Evolutionary conservation across 2,329 filamentous ascomycete genomes (phyloP).

Genomic region (Fusarium subglutinans): DNA sequence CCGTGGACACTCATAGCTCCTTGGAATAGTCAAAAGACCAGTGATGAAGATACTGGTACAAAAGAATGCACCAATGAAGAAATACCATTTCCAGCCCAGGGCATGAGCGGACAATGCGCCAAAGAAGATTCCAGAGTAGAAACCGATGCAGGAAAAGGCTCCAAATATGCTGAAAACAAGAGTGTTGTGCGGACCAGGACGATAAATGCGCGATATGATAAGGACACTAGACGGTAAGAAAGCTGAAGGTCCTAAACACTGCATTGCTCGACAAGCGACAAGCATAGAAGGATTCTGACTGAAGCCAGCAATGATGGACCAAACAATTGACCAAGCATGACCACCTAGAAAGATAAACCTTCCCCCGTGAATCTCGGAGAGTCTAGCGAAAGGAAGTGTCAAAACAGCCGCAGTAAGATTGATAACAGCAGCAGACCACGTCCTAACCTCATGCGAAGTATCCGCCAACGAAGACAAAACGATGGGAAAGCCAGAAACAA

Average conservation of each 20-base stretch:
- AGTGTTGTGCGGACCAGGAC: conserved; percentile 77
- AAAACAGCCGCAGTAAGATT: conserved; percentile 66
- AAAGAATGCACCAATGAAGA: conserved; percentile 67
- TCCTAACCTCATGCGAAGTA: conserved; percentile 65
- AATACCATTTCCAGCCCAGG: conserved; percentile 74
- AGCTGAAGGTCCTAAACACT: conserved; percentile 76
- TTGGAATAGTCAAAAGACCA: conserved; percentile 55
- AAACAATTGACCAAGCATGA: conserved; percentile 70
- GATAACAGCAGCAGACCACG: conserved; percentile 72
- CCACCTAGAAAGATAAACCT: conserved; percentile 69
- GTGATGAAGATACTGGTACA: conserved; percentile 56
- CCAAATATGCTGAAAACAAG: conserved; percentile 70
- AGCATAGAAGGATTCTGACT: conserved; percentile 73
- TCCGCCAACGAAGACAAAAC: conserved; percentile 72
- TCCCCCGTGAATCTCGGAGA: conserved; percentile 70
- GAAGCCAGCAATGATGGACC: conserved; percentile 76
- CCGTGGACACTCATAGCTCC: conserved; percentile 41
- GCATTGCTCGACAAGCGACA: conserved; percentile 76
- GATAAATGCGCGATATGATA: conserved; percentile 74
- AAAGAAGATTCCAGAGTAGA: conserved; percentile 73
- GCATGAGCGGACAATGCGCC: conserved; percentile 71
- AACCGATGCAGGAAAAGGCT: conserved; percentile 66
- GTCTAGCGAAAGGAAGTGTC: conserved; percentile 70
- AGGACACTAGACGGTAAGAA: conserved; percentile 75
- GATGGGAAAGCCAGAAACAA: conserved; percentile 79